Evolutionary conservation across 805 yeast species (phyloP), one percentile per base, ranked within the genome.

Genomic region (Candida multigemmis): DNA sequence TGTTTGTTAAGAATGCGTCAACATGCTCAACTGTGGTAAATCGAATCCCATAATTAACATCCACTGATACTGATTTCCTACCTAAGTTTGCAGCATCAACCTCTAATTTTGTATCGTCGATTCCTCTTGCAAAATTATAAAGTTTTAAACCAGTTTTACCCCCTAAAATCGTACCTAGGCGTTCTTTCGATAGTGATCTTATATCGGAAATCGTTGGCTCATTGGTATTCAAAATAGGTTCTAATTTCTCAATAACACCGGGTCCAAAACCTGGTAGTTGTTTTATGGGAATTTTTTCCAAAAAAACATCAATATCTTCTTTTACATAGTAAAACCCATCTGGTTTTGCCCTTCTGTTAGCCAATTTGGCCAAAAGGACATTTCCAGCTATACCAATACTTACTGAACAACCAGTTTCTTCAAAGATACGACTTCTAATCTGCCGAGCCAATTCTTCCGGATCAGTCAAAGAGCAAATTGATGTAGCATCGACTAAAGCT

Each of bases 41-140:
- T 25, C 97, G 47, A 1, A 89, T 81, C 0, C 96, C 97, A 78
- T 85, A 89, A 35, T 85, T 83, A 15, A 89, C 78, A 44, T 89
- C 97, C 4, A 86, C 80, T 0, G 94, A 84, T 0, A 89, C 68
- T 1, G 91, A 71, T 40, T 84, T 85, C 15, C 94, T 61, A 8
- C 71, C 64, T 12, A 74, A 61, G 5, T 49, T 33, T 2, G 53
- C 37, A 5, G 40, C 34, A 16, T 72, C 48, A n/a, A 77, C 56
- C 20, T 69, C 73, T 26, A 77, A 68, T 4, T 65, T 65, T 0
- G 80, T 70, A 24, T 59, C 53, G 49, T 89, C 96, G 7, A 63
- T 51, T 0, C 96, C 96, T 8, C 74, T 47, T 6, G 79, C 58
- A 36, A 69, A 77, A 1, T 72, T 63, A 38, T 45, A 68, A 0